phyloP scores from a whole-genome alignment of 345 rosid species.

The Streptanthus diversifolius region DNA sequence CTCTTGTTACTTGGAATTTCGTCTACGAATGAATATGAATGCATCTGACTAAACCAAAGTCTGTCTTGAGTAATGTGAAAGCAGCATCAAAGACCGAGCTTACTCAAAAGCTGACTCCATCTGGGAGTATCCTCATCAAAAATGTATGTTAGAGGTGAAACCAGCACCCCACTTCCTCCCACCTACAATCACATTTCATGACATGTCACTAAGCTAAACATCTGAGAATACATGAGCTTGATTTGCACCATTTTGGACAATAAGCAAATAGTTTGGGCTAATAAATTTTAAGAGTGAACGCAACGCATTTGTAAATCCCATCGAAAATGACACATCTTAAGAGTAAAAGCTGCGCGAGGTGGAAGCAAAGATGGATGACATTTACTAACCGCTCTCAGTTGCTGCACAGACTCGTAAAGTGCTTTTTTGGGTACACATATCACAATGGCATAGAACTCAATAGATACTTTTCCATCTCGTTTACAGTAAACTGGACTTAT shows the following conservation, averaged over 20 bases:
- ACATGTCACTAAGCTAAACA: not conserved
- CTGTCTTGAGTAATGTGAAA: not conserved
- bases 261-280: not conserved
- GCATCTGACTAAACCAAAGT: not conserved
- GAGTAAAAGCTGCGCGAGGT: not conserved
- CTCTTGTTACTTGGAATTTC: not conserved
- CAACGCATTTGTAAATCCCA: not conserved
- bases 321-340: not conserved
- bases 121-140: conserved; percentile 90
- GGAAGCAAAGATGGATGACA: not conserved
- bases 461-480: conserved; percentile 49
- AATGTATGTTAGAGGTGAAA: conserved; percentile 87
- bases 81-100: conserved; percentile 46
- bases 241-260: not conserved
- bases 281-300: not conserved
- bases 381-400: conserved; percentile 72
- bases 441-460: conserved; percentile 72
- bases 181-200: conserved; percentile 46
- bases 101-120: conserved; percentile 69
- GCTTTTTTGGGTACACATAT: conserved; percentile 80
- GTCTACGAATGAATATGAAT: not conserved
- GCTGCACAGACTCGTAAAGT: conserved; percentile 75
- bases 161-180: conserved; percentile 86
- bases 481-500: conserved; percentile 80
- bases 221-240: not conserved